A percentile compares a stretch with the other conserved stretches of the same genome.
These are phyloP conservation scores for Lentinula sp. DNA, from an alignment of 768 basidiomycete species.

Conservation along the genomic window DNA sequence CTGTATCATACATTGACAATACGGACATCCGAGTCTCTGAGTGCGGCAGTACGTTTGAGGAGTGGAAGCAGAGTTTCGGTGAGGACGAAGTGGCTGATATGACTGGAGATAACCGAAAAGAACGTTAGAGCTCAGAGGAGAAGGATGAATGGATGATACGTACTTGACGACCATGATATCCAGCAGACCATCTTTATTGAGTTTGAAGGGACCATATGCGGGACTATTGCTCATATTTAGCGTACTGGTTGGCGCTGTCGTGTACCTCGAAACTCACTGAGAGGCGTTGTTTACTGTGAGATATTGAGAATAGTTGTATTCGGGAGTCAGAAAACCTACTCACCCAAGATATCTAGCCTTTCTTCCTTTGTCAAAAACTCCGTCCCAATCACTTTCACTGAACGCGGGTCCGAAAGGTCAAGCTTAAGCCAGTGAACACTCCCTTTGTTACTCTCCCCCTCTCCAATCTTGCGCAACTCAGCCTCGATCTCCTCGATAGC, in stretches of 20 bases:
- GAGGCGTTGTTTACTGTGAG: constrained; percentile 4
- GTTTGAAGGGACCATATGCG: constrained; percentile 6
- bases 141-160: not conserved
- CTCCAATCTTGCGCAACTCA: constrained; percentile 18
- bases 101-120: constrained; percentile 16
- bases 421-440: constrained; percentile 28
- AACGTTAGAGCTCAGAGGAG: not conserved
- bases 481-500: constrained; percentile 27
- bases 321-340: constrained; percentile 1
- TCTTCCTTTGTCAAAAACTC: constrained; percentile 29
- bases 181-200: constrained; percentile 14
- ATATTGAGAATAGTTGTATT: not conserved
- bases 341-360: constrained; percentile 37
- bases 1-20: constrained; percentile 43
- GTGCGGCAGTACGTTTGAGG: constrained; percentile 40
- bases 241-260: not conserved
- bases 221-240: not conserved
- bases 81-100: constrained; percentile 49
- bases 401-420: constrained; percentile 31
- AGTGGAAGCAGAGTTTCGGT: constrained; percentile 50
- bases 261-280: not conserved
- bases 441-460: constrained; percentile 11
- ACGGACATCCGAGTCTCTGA: constrained; percentile 50
- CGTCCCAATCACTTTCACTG: constrained; percentile 26
- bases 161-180: constrained; percentile 34